Evolutionary conservation across 352 stramenopile genomes (phyloP).

Genomic region (Nothophytophthora sp.): DNA sequence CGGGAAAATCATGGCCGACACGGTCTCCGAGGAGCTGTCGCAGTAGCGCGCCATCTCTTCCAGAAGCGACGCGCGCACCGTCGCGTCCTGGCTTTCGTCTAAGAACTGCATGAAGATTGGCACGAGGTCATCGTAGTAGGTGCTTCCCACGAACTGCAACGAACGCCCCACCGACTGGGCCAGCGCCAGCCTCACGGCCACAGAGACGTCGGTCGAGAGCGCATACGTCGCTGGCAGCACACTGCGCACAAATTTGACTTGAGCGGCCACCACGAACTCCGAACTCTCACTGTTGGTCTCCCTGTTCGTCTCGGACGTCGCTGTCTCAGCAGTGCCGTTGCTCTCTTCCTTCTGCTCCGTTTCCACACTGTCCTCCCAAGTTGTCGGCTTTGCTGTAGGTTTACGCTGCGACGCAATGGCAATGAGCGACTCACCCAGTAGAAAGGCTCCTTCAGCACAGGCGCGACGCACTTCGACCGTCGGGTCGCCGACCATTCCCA

Average conservation of each 20-base stretch:
- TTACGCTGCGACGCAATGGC: conserved; percentile 46
- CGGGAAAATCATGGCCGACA: conserved; percentile 71
- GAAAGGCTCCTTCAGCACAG: conserved; percentile 66
- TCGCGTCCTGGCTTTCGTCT: conserved; percentile 79
- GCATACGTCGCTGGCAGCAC: conserved; percentile 79
- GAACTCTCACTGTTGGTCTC: conserved; percentile 4
- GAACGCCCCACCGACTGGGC: conserved; percentile 78
- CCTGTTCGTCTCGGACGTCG: not conserved
- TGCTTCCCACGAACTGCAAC: conserved; percentile 62
- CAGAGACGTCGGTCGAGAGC: conserved; percentile 75
- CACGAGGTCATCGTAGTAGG: conserved; percentile 81
- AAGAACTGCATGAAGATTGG: conserved; percentile 85
- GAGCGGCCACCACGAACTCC: conserved; percentile 54
- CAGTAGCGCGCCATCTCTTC: conserved; percentile 84
- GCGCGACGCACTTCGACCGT: conserved; percentile 86
- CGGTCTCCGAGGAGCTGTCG: conserved; percentile 61
- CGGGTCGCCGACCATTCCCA: conserved; percentile 77
- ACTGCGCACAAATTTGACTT: conserved; percentile 81
- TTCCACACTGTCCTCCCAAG: conserved; percentile 2
- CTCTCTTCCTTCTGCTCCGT: conserved; percentile 7
- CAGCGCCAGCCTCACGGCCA: conserved; percentile 71
- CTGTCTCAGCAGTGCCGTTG: not conserved
- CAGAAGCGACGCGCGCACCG: conserved; percentile 73
- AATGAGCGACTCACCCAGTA: conserved; percentile 62
- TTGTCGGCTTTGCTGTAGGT: too few relatives aligned